Evolutionary conservation across 139 green algal genomes (phyloP), one percentile per base, ranked within the genome.

Genomic region (Yamagishiella unicocca): DNA sequence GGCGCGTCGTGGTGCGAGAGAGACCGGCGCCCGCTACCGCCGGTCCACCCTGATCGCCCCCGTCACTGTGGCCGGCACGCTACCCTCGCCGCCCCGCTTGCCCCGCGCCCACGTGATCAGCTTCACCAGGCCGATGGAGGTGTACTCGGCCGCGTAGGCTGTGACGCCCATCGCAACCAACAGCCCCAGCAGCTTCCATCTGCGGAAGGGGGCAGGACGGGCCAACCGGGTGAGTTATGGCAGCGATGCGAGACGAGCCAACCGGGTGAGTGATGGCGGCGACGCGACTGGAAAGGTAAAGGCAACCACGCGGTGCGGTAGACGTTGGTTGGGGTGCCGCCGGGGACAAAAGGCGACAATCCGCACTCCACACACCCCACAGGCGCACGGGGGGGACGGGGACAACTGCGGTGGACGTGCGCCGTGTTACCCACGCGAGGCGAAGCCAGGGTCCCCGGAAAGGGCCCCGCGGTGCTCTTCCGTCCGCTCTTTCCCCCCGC

Each of bases 131-230:
- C 80, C 55, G 17, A 58, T 42, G 37, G 64, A 85, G 5, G 89
- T 14, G 50, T 84, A 55, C 90, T 92, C 88, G 27, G 40, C 50
- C 3, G 71, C 37, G 25, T 76, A 66, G 35, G 91, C 87, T 0
- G 27, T 62, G 4, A 46, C 83, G 19, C 70, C 78, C 74, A 93
- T 92, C 8, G 76, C 54, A 31, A 75, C 82, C 43, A 94, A 72
- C 37, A 92, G 85, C 0, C 33, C 77, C 31, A 92, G 43, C 61
- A 94, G 70, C 40, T 45, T 71, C 38, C 78, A 83, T 43, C 91
- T 82, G 80, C 1, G 4, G 42, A 1, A 1, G 42, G 45, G 8
- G 27, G n/a, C 0, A 40, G 72, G 21, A 21, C 25, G 29, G 17
- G 38, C 22, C 29, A 45, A 14, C 14, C 8, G 38, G 74, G 81